A percentile compares a stretch with the other conserved stretches of the same genome.
Evolutionary conservation across 768 basidiomycete genomes (phyloP).

Genomic region (Cubamyces lactineus): DNA sequence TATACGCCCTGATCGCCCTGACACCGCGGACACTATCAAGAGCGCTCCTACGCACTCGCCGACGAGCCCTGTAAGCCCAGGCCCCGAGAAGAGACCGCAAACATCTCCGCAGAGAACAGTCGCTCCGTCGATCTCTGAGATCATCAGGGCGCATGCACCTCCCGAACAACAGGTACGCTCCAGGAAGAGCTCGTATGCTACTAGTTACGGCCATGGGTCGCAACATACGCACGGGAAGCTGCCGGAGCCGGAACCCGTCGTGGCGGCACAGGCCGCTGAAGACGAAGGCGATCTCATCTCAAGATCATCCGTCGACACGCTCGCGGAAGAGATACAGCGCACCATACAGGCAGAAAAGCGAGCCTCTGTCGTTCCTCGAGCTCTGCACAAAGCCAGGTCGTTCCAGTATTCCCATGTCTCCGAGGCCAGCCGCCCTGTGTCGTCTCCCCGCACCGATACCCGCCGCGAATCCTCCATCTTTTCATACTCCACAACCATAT

Average conservation of each 20-base stretch:
- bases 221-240: constrained; percentile 49
- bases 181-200: constrained; percentile 52
- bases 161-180: constrained; percentile 46
- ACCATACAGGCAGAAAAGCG: constrained; percentile 64
- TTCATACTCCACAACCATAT: constrained; percentile 31
- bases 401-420: constrained; percentile 30
- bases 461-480: constrained; percentile 34
- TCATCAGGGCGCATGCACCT: constrained; percentile 82
- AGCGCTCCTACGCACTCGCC: constrained; percentile 9
- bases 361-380: constrained; percentile 42
- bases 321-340: constrained; percentile 78
- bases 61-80: constrained; percentile 27
- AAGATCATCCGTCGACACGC: constrained; percentile 87
- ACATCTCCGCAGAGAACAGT: constrained; percentile 45
- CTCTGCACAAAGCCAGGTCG: constrained; percentile 32
- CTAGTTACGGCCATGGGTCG: constrained; percentile 46
- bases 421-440: constrained; percentile 22
- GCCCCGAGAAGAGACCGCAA: constrained; percentile 20
- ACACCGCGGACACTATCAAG: constrained; percentile 8
- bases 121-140: constrained; percentile 85
- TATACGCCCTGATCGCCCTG: constrained; percentile 14
- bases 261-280: constrained; percentile 52
- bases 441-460: constrained; percentile 27
- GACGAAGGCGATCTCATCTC: constrained; percentile 70
- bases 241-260: constrained; percentile 52